Percentiles rank a stretch among this genome's conserved stretches.
Evolutionary conservation across 805 yeast genomes (phyloP).

Genomic region (Hanseniaspora mollemarum): DNA sequence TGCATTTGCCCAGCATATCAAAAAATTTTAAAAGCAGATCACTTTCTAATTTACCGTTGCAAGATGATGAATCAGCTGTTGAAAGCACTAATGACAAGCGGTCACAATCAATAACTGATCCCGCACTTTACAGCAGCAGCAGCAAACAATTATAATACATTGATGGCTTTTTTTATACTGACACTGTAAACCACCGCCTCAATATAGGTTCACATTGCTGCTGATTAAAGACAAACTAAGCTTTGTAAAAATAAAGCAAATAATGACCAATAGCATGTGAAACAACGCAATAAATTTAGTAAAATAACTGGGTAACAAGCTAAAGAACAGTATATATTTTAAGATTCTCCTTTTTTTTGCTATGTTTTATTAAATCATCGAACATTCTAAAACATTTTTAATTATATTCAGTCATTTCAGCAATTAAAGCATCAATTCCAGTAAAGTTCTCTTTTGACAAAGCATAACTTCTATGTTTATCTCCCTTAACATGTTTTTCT

Average conservation of each 20-base stretch:
- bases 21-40: not conserved
- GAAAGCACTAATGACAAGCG: not conserved
- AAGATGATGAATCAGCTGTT: not conserved
- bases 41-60: not conserved
- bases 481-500: slow-evolving; percentile 59
- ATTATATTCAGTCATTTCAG: not conserved
- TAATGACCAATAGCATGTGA: no score
- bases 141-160: not conserved
- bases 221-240: no score
- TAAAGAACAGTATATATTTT: no score
- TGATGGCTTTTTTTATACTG: no score
- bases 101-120: not conserved
- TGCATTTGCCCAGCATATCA: not conserved
- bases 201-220: no score
- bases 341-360: no score
- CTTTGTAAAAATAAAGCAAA: no score
- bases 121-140: not conserved
- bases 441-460: slow-evolving; percentile 55
- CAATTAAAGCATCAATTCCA: slow-evolving; percentile 64
- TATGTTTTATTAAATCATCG: no score
- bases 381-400: no score
- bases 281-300: no score
- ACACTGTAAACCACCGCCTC: no score
- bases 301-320: no score
- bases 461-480: slow-evolving; percentile 71